Evolutionary conservation across 1,284 basidiomycete genomes (phyloP), one percentile per base, ranked within the genome.

Genomic region (Sparassis latifolia): DNA sequence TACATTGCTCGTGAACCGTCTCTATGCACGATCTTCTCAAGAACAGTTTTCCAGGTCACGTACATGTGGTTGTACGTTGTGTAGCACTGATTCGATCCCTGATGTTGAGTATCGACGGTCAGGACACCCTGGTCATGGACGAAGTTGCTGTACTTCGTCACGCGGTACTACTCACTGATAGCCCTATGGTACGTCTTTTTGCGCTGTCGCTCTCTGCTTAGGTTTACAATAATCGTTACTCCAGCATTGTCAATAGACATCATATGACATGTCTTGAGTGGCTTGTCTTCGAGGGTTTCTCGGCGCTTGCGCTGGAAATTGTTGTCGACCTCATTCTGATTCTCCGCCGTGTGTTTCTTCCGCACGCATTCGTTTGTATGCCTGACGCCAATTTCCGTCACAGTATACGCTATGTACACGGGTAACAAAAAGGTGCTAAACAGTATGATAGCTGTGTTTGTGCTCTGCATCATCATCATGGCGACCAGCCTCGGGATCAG

Each of bases 371-470:
- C 39, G 4, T 37, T 20, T 10, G 28, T 12, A 37, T 30, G 6
- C 5, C 7, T 27, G 35, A 20, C 33, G 42, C 12, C 41, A 5
- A 31, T 39, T 3, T 10, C 33, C 20, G 10, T 10, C 12, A 32
- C 50, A 69, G 67, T 68, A 42, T 62, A 66, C 44, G 67, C 66
- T 12, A 55, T 68, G 27, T 68, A 68, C 42, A 55, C 54, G n/a
- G 59, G 57, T 29, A 61, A 52, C 44, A 53, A 48, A 29, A 45
- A 33, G 9, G 29, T 64, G 12, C 48, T 62, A 29, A 50, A 51
- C 4, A 40, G 57, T 33, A 63, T 68, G 48, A n/a, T 62, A 27
- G 28, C 49, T 3, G 54, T 58, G 6, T 63, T 65, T 43, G 52
- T 52, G 5, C 47, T 55, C 12, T 59, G 68, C 47, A 49, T 62